Base-by-base conservation (phyloP, 2,329 filamentous ascomycete species). In the Plectosphaerella plurivora region DNA sequence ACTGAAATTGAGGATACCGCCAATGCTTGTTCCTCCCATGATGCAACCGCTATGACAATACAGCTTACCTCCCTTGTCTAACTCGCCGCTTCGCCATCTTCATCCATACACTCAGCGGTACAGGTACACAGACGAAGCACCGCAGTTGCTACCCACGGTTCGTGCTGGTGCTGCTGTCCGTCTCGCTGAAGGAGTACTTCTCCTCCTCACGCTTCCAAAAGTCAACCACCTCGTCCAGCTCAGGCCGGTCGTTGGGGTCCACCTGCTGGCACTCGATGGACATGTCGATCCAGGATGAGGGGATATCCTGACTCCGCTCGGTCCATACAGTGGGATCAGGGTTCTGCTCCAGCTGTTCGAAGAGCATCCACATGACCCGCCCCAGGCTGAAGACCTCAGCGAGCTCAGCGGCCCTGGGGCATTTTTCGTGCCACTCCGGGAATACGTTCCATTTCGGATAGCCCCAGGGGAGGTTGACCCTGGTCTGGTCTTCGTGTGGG, bases 331-430 rank as follows among this genome's bases (percentile, higher is more conserved):
- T 51, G 11, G 18, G 37, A n/a, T 55, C 52, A 14, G 50, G 25
- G 12, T 48, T 53, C 39, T 58, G 56, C 37, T 55, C 52, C 8
- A 55, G 53, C 42, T 55, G 55, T 42, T 58, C 55, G 20, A 60
- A 49, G 16, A 60, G 42, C 57, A 60, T 60, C 55, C 55, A 58
- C 55, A 58, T 55, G 4, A 53, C 51, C n/a, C 58, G 50, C 2
- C 58, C 55, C 8, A 60, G 46, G 18, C 57, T 57, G 24, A 59
- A 60, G 5, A 59, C 57, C 51, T 60, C 57, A 3, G 57, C 57
- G 10, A 58, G 53, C 50, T 60, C 58, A 9, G 52, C 49, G 11
- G 59, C 59, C 15, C 52, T 52, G 2, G 57, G 58, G n/a, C 53
- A 60, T 8, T 28, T 51, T 10, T 20, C 11, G 45, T 55, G 52